phyloP scores from a whole-genome alignment of 176 grass and related monocot genomes.

The Bonia amplexicaulis region DNA sequence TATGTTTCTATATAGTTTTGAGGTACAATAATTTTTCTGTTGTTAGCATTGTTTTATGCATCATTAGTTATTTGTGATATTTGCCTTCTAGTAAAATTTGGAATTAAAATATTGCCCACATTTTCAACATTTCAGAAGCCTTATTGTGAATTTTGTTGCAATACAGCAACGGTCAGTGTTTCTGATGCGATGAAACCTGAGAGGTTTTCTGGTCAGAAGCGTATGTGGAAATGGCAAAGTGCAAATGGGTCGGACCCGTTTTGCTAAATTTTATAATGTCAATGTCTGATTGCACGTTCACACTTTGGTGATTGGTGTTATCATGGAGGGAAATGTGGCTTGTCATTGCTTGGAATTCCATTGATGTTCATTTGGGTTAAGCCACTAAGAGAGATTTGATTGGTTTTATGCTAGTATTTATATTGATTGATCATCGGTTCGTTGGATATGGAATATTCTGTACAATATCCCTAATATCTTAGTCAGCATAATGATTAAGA shows the following conservation, averaged over 20 bases:
- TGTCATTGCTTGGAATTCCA: background rate
- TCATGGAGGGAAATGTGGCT: background rate
- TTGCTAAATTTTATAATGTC: background rate
- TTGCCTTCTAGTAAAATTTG: too few species aligned
- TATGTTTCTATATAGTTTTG: too few species aligned
- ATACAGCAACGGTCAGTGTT: too few species aligned
- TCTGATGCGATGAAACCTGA: too few species aligned
- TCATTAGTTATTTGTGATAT: too few species aligned
- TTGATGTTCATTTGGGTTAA: background rate
- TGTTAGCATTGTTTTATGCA: too few species aligned
- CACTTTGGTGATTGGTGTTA: background rate
- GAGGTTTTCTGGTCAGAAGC: too few species aligned
- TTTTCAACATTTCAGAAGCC: too few species aligned
- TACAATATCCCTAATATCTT: background rate
- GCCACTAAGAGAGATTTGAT: background rate
- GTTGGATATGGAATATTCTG: constrained; percentile 5
- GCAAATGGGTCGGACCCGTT: background rate
- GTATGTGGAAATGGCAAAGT: background rate
- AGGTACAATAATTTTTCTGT: too few species aligned
- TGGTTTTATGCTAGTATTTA: background rate
- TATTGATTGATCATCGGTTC: background rate
- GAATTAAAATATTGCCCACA: too few species aligned
- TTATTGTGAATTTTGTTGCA: too few species aligned
- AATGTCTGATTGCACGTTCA: background rate
- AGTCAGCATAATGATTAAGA: background rate